A percentile compares a stretch with the other conserved stretches of the same genome.
phyloP scores from a whole-genome alignment of 805 yeast genomes.

The Ogataea pignaliae region DNA sequence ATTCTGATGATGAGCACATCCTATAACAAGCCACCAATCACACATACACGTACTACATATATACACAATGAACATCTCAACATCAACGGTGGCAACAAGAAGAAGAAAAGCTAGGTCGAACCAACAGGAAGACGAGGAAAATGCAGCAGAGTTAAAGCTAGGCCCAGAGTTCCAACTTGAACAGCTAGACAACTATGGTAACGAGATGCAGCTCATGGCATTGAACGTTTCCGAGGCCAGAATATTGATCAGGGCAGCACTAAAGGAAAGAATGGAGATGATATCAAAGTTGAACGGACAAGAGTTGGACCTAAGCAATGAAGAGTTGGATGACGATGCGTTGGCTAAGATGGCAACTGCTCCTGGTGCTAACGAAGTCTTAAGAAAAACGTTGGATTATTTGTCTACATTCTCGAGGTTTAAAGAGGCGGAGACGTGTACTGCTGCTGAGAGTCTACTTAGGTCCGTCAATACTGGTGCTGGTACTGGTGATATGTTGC shows the following conservation, averaged over 20 bases:
- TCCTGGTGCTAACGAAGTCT: conserved; percentile 78
- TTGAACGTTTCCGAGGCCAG: conserved; percentile 88
- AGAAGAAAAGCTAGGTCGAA: conserved; percentile 62
- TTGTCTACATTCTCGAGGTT: conserved; percentile 83
- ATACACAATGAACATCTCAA: conserved; percentile 71
- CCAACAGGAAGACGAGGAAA: conserved; percentile 82
- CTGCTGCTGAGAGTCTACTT: conserved; percentile 86
- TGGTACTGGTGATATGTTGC: conserved; percentile 48
- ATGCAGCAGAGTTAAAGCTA: conserved; percentile 77
- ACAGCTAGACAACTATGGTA: conserved; percentile 79
- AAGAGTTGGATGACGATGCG: conserved; percentile 42
- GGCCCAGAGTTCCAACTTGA: conserved; percentile 89
- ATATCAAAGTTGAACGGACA: conserved; percentile 35
- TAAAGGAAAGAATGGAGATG: conserved; percentile 64
- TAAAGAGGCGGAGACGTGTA: conserved; percentile 86
- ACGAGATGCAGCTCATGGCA: conserved; percentile 71
- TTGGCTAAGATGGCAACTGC: conserved; percentile 50
- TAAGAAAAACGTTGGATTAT: conserved; percentile 88
- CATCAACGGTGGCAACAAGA: conserved; percentile 81
- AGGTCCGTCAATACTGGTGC: conserved; percentile 49
- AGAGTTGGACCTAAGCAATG: conserved; percentile 26
- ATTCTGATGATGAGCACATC: no score
- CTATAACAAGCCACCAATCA: no score
- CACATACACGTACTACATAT: no score
- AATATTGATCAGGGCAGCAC: conserved; percentile 82